Evolutionary conservation across 306 rosid species (phyloP).

Genomic region (Vigna reflexopilosa): DNA sequence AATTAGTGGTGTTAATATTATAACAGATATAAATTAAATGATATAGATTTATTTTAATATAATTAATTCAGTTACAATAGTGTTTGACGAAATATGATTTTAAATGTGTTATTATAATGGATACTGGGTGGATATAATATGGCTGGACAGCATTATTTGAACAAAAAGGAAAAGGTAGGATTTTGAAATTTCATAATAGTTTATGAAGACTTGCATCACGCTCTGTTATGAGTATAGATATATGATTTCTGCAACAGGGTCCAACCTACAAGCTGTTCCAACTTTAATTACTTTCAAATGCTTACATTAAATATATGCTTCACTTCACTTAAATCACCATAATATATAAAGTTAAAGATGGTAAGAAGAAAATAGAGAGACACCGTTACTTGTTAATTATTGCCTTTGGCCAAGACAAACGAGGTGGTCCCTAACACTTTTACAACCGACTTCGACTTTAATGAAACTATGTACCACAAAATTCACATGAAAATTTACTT

Average conservation of each 20-base stretch:
- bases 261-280: slow-evolving; percentile 32
- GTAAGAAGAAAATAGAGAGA: slow-evolving; percentile 5
- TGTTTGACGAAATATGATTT: too few species aligned
- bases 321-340: background rate
- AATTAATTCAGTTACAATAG: too few species aligned
- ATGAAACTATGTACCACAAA: background rate
- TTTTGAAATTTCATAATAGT: slow-evolving; percentile 18
- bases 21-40: too few species aligned
- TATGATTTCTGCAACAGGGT: slow-evolving; percentile 5
- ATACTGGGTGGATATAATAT: background rate
- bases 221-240: slow-evolving; percentile 3
- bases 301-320: too few species aligned
- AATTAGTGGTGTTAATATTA: too few species aligned
- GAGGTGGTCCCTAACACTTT: slow-evolving; percentile 31
- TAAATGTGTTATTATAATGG: too few species aligned
- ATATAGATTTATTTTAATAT: too few species aligned
- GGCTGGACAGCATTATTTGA: slow-evolving; percentile 36
- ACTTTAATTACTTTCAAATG: slow-evolving; percentile 3
- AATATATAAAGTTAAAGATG: background rate
- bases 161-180: background rate
- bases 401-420: background rate
- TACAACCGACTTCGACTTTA: slow-evolving; percentile 5
- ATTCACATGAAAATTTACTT: background rate
- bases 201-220: background rate
- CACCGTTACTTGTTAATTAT: background rate